Evolutionary conservation across 2,329 filamentous ascomycete species (phyloP), one percentile per base, ranked within the genome.

Genomic region (Camillea tinctor): DNA sequence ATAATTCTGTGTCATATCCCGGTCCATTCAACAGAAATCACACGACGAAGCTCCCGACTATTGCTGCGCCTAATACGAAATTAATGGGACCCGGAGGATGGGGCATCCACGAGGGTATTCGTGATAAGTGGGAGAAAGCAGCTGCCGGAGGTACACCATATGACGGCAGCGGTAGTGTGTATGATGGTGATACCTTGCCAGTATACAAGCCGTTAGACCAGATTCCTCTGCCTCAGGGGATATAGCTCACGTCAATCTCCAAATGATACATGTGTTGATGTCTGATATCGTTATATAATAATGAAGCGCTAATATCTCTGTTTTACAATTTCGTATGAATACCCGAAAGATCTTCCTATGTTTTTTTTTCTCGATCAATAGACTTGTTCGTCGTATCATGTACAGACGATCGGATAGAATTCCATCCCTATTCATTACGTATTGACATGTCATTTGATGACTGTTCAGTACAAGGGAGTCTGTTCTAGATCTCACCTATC

Each of bases 101-200:
- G n/a, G 73, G 74, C 0, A 70, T 81, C 1, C 69, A 77, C 51
- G 68, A 73, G 1, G 58, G 36, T 0, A 70, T 80, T 11, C 68
- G 68, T 21, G 52, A 68, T 3, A 59, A 65, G 7, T 79, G 77
- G 78, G 56, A 66, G 22, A 58, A 60, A 3, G 57, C 64, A 4
- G 67, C 64, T 13, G 63, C 63, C 1, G 65, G 68, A 3, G 60
- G 72, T 22, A 80, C 76, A 0, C 80, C 80, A 0, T 82, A 82
- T 60, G 77, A 81, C 66, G 79, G 79, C 0, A 79, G 72, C 49
- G 79, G 79, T 1, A 73, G 67, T 9, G 71, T 80, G 1, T 78
- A 72, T 53, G 79, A 82, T 65, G 79, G 77, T 0, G 75, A 73
- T 53, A 68, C 73, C 52, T 58, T 71, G 40, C 80, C 80, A 2